phyloP scores from a whole-genome alignment of 1,284 basidiomycete genomes.

The Pseudozyma sp. region DNA sequence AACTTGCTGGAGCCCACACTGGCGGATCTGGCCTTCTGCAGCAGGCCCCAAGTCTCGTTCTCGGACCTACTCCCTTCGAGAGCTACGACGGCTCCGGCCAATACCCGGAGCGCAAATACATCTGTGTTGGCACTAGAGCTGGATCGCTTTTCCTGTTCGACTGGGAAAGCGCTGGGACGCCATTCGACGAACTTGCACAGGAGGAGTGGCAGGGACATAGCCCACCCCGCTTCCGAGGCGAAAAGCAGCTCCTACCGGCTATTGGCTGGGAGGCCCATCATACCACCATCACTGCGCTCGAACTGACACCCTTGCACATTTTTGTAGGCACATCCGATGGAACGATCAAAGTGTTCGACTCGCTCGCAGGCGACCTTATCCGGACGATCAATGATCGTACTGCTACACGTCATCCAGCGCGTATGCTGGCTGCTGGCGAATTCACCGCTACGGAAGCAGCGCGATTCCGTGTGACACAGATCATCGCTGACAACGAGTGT shows the following conservation, averaged over 20 bases:
- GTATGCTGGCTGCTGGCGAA: constrained; percentile 73
- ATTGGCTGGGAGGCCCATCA: constrained; percentile 56
- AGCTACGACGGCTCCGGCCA: constrained; percentile 26
- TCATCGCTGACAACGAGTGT: constrained; percentile 76
- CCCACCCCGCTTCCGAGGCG: constrained; percentile 75
- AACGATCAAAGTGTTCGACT: constrained; percentile 76
- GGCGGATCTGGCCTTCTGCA: neutral
- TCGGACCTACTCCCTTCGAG: constrained; percentile 38
- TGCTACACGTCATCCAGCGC: constrained; percentile 71
- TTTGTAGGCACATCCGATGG: constrained; percentile 72
- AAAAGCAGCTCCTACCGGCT: constrained; percentile 75
- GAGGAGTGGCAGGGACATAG: constrained; percentile 62
- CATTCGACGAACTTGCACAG: constrained; percentile 38
- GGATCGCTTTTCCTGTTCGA: constrained; percentile 62
- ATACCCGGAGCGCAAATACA: constrained; percentile 61
- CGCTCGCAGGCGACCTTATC: constrained; percentile 72
- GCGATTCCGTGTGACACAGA: constrained; percentile 75
- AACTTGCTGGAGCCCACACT: neutral
- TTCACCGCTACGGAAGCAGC: constrained; percentile 69
- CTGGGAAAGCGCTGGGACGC: constrained; percentile 50
- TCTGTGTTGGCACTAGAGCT: constrained; percentile 59
- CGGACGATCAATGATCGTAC: constrained; percentile 66
- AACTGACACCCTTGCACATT: constrained; percentile 49
- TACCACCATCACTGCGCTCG: constrained; percentile 58
- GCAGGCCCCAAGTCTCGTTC: constrained; percentile 22